Evolutionary conservation across 2,329 filamentous ascomycete species (phyloP), one percentile per base, ranked within the genome.

Genomic region (Colletotrichum falcatum): DNA sequence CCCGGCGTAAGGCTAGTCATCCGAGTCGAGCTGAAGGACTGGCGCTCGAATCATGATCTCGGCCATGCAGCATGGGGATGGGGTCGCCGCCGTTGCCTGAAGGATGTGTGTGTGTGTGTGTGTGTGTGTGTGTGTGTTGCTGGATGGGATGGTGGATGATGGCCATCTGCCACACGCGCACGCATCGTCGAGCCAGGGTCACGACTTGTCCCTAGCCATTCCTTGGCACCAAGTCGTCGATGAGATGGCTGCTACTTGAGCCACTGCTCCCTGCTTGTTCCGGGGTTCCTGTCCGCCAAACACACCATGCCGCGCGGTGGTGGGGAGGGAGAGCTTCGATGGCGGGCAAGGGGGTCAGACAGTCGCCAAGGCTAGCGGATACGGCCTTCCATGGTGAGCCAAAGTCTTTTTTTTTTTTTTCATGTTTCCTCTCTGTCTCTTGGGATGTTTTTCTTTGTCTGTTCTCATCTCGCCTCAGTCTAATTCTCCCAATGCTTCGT

Each of bases 281-380:
- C 18, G 56, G 51, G 56, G 44, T 51, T 26, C 58, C 64, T 70
- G 53, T 61, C n/a, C n/a, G 56, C 58, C 28, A 30, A 46, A 53
- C 35, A 28, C 37, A 7, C 26, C 67, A 59, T 70, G 20, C 64
- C 67, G 58, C 20, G 37, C 58, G 64, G 64, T 70, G 67, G 67
- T 70, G 58, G 67, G 11, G 58, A 64, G 11, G 49, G 55, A 49
- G 5, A 70, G 56, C 49, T 61, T 51, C 53, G 44, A 44, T n/a
- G 30, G 67, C 39, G 48, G 37, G 39, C 35, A 51, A 23, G 61
- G 37, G 53, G 53, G 33, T 59, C 65, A 65, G 39, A 68, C 48
- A 55, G 48, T 44, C 66, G 62, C 66, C 63, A 70, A 63, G 49
- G 49, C 56, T 66, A 42, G 48, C 55, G 42, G 62, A 66, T 42